Conservation (phyloP, 345 rosid species). For the Geranium rotundifolium region DNA sequence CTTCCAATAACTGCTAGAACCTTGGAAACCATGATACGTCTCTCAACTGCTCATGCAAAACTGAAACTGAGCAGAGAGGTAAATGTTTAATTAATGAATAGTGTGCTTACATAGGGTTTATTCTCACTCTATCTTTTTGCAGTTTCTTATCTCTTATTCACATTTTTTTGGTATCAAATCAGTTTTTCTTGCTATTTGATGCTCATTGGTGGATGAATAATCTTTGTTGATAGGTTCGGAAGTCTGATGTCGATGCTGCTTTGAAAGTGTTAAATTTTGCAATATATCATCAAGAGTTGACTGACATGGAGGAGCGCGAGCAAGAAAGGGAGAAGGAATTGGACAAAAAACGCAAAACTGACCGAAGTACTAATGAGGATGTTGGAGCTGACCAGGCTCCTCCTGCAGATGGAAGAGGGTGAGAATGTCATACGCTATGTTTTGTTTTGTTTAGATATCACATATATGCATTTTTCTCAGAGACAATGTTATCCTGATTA, state of each 20-base stretch:
- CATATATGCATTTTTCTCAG: not conserved
- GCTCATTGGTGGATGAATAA: no score
- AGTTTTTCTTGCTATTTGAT: no score
- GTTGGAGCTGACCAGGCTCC: constrained; percentile 13
- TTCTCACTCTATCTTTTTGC: not conserved
- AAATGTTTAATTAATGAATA: constrained; percentile 1
- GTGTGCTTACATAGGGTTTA: no score
- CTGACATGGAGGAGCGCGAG: constrained; percentile 95
- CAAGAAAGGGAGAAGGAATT: constrained; percentile 63
- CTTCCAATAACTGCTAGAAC: constrained; percentile 98
- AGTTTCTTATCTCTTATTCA: no score
- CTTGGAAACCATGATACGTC: constrained; percentile 91
- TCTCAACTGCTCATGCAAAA: constrained; percentile 96
- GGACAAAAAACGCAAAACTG: constrained; percentile 39
- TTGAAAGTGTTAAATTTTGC: constrained; percentile 84
- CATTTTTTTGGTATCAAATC: no score
- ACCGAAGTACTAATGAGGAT: constrained; percentile 16
- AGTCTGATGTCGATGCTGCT: constrained; percentile 84
- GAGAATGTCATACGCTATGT: constrained; percentile 4
- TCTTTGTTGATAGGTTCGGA: constrained; percentile 39
- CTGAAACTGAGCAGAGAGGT: constrained; percentile 86
- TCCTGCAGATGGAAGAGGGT: constrained; percentile 38
- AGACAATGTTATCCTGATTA: not conserved
- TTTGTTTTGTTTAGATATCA: no score
- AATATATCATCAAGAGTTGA: constrained; percentile 86